Base-by-base conservation (phyloP, 164 flowering plant genomes). In the Piper betle region DNA sequence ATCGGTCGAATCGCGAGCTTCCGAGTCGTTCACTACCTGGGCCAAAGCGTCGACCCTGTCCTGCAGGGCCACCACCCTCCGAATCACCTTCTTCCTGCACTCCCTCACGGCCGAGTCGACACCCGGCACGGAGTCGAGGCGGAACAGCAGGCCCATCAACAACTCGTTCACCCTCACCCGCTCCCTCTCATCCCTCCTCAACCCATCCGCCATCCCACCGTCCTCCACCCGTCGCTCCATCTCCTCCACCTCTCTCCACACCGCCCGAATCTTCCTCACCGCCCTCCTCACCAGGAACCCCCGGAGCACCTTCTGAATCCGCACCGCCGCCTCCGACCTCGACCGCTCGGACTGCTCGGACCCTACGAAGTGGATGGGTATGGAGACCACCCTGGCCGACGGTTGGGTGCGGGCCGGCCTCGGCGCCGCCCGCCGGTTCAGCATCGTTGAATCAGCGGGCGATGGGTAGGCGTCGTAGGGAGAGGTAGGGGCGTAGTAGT, bases 261-360 rank as follows among this genome's bases (percentile, higher is more conserved):
- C 65, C 4, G 67, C 67, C 52, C 42, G 43, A n/a, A 89, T 77
- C 77, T 66, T 81, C 72, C 69, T 75, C 74, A 85, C 52, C 67
- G 76, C 75, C 62, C 73, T 83, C 66, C 91, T 71, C 59, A 85
- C 84, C 64, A 79, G 39, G 65, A 68, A 84, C 8, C 87, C 91
- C 61, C 87, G 66, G 54, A 83, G 78, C 13, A 71, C 82, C 71
- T 78, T 86, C 80, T 88, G 93, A 53, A 88, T 82, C 78, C 65
- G 80, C 70, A 68, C 8, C 0, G 86, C 87, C 1, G 83, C 76
- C 4, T 58, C 74, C 6, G 71, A 53, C 37, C 75, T 56, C n/a
- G n/a, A n/a, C n/a, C n/a, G n/a, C n/a, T n/a, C n/a, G 20, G 33
- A n/a, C 57, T 57, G 63, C 58, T 64, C 82, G 37, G 78, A 56